Conservation (phyloP, 2,329 filamentous ascomycete species). For the Diplodia seriata region DNA sequence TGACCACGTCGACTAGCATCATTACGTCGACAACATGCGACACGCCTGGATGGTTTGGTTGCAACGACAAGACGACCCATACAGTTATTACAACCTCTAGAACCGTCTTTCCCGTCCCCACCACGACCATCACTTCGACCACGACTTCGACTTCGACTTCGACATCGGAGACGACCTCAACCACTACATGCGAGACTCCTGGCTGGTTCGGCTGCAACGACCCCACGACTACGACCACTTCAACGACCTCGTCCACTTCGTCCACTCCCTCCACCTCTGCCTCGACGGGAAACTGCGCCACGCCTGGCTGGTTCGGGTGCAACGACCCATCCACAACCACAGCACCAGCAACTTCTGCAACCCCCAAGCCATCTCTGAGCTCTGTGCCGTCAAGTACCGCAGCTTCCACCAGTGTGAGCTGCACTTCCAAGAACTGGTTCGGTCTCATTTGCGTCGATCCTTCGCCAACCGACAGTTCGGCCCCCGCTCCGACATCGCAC, state of each 20-base stretch:
- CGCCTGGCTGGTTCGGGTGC: constrained; percentile 57
- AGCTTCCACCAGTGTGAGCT: constrained; percentile 37
- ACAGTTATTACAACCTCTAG: constrained; percentile 39
- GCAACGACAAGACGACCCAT: constrained; percentile 41
- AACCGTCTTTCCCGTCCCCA: constrained; percentile 15
- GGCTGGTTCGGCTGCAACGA: constrained; percentile 73
- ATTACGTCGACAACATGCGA: constrained; percentile 43
- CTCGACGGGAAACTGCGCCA: constrained; percentile 44
- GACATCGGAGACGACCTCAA: constrained; percentile 38
- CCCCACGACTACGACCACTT: constrained; percentile 50
- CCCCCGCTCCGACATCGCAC: constrained; percentile 11
- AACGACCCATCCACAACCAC: constrained; percentile 58
- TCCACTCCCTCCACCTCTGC: constrained; percentile 39
- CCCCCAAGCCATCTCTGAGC: constrained; percentile 42
- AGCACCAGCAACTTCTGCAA: constrained; percentile 43
- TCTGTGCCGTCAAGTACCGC: constrained; percentile 8
- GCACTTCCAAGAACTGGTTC: constrained; percentile 36
- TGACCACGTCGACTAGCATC: constrained; percentile 50
- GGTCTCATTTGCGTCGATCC: constrained; percentile 35
- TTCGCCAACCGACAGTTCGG: constrained; percentile 16
- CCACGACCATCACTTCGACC: constrained; percentile 37
- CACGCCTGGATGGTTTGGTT: constrained; percentile 37
- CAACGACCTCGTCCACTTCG: constrained; percentile 46
- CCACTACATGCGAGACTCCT: constrained; percentile 57
- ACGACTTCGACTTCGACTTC: constrained; percentile 40